phyloP scores from a whole-genome alignment of 108 stramenopile genomes.

The Fragilaria radians region DNA sequence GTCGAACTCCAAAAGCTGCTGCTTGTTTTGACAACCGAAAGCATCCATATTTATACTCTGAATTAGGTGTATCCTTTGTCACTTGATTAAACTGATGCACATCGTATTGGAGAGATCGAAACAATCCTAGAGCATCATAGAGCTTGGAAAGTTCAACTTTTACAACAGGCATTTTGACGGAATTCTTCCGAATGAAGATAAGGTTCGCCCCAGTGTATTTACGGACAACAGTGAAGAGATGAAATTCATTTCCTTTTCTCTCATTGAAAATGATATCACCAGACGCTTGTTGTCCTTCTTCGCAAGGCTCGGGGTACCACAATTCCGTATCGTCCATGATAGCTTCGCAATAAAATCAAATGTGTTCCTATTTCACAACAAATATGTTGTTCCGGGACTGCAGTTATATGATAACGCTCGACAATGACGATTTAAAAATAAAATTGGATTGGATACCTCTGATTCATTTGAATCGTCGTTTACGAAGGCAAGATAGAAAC shows the following conservation, averaged over 20 bases:
- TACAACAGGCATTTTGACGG: not conserved
- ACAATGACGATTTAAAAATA: too few species aligned
- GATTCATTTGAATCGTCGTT: too few species aligned
- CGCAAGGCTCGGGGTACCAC: not conserved
- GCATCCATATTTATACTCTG: slow-evolving; percentile 2
- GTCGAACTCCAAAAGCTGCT: slow-evolving; percentile 2
- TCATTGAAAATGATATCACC: not conserved
- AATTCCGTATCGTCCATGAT: not conserved
- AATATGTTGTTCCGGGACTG: too few species aligned
- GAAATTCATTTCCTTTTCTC: not conserved
- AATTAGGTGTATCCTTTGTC: not conserved
- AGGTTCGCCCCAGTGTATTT: not conserved
- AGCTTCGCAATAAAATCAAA: too few species aligned
- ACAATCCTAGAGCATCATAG: slow-evolving; percentile 10
- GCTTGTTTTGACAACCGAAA: slow-evolving; percentile 4
- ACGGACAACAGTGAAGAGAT: not conserved
- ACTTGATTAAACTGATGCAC: not conserved
- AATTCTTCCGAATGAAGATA: not conserved
- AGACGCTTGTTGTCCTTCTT: not conserved
- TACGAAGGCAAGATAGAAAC: too few species aligned
- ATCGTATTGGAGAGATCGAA: slow-evolving; percentile 9
- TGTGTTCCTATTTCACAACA: too few species aligned
- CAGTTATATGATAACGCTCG: too few species aligned
- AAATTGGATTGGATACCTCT: too few species aligned
- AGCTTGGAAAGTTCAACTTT: not conserved